Evolutionary conservation across 2,329 filamentous ascomycete genomes (phyloP), one percentile per base, ranked within the genome.

Genomic region (Nemania abortiva): DNA sequence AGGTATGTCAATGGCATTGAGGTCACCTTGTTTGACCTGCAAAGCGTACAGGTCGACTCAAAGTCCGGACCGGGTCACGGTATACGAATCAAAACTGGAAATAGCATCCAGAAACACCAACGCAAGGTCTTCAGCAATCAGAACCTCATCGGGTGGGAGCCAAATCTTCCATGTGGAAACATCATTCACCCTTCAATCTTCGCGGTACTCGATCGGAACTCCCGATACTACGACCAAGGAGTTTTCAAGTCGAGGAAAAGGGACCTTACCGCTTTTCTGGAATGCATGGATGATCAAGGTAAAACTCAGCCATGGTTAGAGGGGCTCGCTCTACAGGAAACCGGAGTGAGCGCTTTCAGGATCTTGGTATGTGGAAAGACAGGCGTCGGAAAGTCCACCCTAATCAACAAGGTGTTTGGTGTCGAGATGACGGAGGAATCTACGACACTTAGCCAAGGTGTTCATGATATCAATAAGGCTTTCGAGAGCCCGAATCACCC

Each of bases 391-490:
- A 68, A 68, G 24, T 68, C 65, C 13, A 68, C 65, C 1, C 42
- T 68, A 27, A 68, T 69, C 29, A 69, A 69, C 45, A 69, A 66
- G 29, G 66, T 69, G 15, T 66, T 69, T 52, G 66, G 66, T 4
- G 63, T 69, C 2, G 66, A 66, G 11, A 69, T 69, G 66, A 69
- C 66, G 6, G 66, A 69, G 29, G 66, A 69, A 39, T 69, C 66
- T 9, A 62, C 63, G 13, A 53, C 66, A 6, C 66, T 66, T 50
- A 49, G 31, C 24, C 66, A 69, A 65, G 66, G 66, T 15, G 52
- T 58, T 29, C 66, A 69, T 34, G 66, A 69, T 5, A 69, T 69
- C 37, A 69, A 69, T 7, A 31, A 59, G 22, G 63, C 66, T 13
- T 69, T 69, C 45, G 62, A 65, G 45, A 58, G 15, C 18, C 52